Base-by-base conservation (phyloP, 352 stramenopile genomes). In the Phytophthora ramorum region DNA sequence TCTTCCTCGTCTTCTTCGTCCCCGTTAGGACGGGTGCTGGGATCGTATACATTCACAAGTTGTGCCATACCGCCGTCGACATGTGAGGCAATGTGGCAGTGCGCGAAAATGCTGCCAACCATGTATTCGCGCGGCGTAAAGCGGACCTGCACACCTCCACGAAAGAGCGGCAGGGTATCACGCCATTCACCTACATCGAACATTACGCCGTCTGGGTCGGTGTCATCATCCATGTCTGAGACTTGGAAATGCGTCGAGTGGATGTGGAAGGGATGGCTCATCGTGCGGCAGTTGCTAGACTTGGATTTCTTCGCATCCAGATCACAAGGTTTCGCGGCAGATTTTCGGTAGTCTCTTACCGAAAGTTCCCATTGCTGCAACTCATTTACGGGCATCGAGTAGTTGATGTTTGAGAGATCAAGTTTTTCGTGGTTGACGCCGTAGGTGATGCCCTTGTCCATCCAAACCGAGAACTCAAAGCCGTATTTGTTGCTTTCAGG, bases 251-350 rank as follows among this genome's bases (percentile, higher is more conserved):
- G 86, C 38, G 80, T 86, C 35, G 73, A 73, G 75, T 94, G 86
- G 51, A 94, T 87, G 63, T 94, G 86, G 71, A 92, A 94, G 44
- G 83, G 83, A 44, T 92, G 83, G 26, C 76, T 91, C 84, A 92
- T 91, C 17, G 80, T 79, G 45, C 85, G 84, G 66, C 83, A 92
- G 53, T 74, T 61, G 58, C 41, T 64, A 19, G 69, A 60, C 45
- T 59, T 70, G 17, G 56, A 56, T 16, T n/a, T 59, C 19, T 63
- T 45, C 43, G 35, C 61, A 46, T 75, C 78, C 44, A 84, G 53
- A 28, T 89, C 71, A 30, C 76, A 84, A 3, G 68, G 38, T 43
- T 73, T 64, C 35, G 65, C 68, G 45, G 72, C 61, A 35, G 54
- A 37, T 16, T 67, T 67, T 44, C 72, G 72, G 59, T 92, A 89